Evolutionary conservation across 2,329 filamentous ascomycete species (phyloP).

Genomic region (Colletotrichum sp.): DNA sequence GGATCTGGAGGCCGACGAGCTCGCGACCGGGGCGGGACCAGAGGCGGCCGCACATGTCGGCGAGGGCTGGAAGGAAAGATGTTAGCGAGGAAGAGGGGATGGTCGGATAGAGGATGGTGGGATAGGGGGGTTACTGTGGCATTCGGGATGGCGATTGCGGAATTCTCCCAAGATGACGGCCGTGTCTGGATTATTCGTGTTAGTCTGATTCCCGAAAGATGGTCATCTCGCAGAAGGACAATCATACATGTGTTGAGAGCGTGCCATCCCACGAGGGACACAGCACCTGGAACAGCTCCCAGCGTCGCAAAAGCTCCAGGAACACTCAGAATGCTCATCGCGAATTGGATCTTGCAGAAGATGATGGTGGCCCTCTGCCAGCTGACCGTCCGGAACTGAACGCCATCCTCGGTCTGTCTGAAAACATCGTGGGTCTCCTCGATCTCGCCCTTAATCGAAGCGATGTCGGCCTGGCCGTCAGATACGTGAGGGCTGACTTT

Average conservation of each 20-base stretch:
- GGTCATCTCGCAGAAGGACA: accelerated
- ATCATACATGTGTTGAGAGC: constrained; percentile 32
- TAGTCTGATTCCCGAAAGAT: accelerated
- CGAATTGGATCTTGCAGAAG: constrained; percentile 40
- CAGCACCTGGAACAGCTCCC: constrained; percentile 37
- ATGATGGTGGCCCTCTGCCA: constrained; percentile 45
- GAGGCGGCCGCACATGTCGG: constrained; percentile 38
- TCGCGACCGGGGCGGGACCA: constrained; percentile 58
- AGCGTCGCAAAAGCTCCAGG: constrained; percentile 22
- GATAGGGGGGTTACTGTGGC: not conserved
- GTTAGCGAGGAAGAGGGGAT: not conserved
- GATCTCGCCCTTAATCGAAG: not conserved
- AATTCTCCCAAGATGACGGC: not conserved
- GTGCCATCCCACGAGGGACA: constrained; percentile 36
- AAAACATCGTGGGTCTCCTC: constrained; percentile 28
- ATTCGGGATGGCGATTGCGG: not conserved
- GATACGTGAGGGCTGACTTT: not conserved
- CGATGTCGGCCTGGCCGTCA: not conserved
- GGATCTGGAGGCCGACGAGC: constrained; percentile 44
- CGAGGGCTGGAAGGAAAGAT: not conserved
- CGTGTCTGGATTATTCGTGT: not conserved
- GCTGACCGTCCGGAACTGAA: constrained; percentile 35
- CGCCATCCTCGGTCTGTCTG: constrained; percentile 26
- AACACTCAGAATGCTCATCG: constrained; percentile 28
- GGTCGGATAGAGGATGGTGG: not conserved